Evolutionary conservation across 306 rosid species (phyloP), one percentile per base, ranked within the genome.

Genomic region (Astragalus glycyphyllos): DNA sequence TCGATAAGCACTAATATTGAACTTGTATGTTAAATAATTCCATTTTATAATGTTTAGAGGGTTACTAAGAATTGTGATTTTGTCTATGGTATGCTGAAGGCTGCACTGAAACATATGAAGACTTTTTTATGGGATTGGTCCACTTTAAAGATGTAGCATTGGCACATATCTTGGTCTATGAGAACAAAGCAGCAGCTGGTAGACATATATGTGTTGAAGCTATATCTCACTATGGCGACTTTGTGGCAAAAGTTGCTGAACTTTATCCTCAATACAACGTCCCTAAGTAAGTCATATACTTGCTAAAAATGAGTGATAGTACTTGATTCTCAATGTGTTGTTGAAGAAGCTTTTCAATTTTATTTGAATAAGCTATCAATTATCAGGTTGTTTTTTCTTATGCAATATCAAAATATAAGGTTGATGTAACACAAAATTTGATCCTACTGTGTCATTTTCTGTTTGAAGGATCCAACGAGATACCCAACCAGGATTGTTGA

Each of bases 61-160:
- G 12, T 45, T 38, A 8, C 45, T 69, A 68, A 49, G 11, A 45
- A 12, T 29, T 65, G n/a, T 75, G 41, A 74, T 70, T 65, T 59
- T 65, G 23, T 73, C 40, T 51, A 3, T 65, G 46, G 42, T 62
- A 31, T 58, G 60, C 61, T 81, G 77, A 87, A 93, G 98, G 98
- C 31, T 75, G 86, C 78, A 59, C 69, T 5, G 97, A 90, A 71
- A 93, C 92, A 17, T 90, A 81, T 9, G 83, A 80, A 76, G n/a
- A 84, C 78, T 75, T 81, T 37, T 88, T 82, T 61, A 87, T 88
- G 79, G 98, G 97, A 55, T 57, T 74, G 12, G 94, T 88, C 32
- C 97, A 93, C 77, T 93, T 93, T 56, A 93, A 93, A 76, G 98
- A 93, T 80, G 96, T 90, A 31, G 98, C 97, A 44, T 75, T 85